phyloP scores from a whole-genome alignment of 2,329 filamentous ascomycete species.

The Penicillium sp. region DNA sequence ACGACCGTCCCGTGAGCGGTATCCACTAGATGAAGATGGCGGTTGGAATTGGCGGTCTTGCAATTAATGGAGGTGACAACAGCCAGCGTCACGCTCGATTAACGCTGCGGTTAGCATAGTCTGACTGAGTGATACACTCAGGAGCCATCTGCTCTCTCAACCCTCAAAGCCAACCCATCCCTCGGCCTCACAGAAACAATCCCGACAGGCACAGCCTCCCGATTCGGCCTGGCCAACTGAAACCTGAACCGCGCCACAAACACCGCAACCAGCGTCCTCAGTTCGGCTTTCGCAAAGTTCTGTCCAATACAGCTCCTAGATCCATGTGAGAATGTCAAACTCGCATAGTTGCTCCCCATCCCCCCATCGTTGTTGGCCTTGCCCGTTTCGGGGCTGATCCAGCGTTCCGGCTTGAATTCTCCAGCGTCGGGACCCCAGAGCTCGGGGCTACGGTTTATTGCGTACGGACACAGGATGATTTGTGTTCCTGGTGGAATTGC shows the following conservation, averaged over 20 bases:
- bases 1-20: too few species aligned
- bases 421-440: conserved; percentile 14
- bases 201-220: not conserved
- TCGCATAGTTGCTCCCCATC: conserved; percentile 8
- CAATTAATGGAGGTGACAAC: too few species aligned
- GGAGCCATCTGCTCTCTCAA: not conserved
- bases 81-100: too few species aligned
- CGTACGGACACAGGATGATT: conserved; percentile 1
- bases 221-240: not conserved
- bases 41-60: too few species aligned
- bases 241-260: conserved; percentile 2
- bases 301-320: conserved; percentile 10
- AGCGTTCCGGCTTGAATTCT: conserved; percentile 8
- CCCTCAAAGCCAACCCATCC: not conserved
- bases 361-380: conserved; percentile 5
- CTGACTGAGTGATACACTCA: too few species aligned
- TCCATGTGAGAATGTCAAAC: not conserved
- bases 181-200: conserved; percentile 5
- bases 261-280: conserved; percentile 1
- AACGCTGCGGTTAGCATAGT: too few species aligned
- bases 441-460: not conserved
- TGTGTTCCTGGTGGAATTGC: not conserved
- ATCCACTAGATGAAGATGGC: too few species aligned
- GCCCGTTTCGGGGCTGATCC: not conserved
- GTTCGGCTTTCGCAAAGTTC: conserved; percentile 2